Conservation (phyloP, 495 filamentous ascomycete species). For the Cryomyces minteri region DNA sequence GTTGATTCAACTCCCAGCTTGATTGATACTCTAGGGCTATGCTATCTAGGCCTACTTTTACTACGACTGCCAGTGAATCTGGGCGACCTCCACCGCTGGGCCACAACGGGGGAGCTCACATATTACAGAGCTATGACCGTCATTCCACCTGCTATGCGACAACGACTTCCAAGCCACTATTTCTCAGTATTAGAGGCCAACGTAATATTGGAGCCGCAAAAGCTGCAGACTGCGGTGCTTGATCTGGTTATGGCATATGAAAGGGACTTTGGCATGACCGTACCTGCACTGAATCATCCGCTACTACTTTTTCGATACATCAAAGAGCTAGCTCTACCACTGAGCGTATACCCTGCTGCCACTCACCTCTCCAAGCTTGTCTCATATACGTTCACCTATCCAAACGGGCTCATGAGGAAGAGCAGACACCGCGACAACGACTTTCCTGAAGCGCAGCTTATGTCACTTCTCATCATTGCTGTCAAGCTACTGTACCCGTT, state of each 20-base stretch:
- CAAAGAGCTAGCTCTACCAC: conserved; percentile 54
- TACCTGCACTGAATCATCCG: conserved; percentile 54
- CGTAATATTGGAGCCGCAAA: conserved; percentile 27
- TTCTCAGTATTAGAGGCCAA: conserved; percentile 12
- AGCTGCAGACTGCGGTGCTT: conserved; percentile 44
- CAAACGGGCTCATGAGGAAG: conserved; percentile 6
- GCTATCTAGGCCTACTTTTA: conserved; percentile 46
- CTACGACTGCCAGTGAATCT: conserved; percentile 45
- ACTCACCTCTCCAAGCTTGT: conserved; percentile 39
- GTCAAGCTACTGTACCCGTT: conserved; percentile 67
- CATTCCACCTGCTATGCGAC: conserved; percentile 14
- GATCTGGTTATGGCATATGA: conserved; percentile 43
- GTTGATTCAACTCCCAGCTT: conserved; percentile 33
- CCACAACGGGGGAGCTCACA: conserved; percentile 11
- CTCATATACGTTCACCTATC: conserved; percentile 38
- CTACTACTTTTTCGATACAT: conserved; percentile 51
- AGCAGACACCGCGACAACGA: conserved; percentile 18
- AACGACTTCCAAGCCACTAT: conserved; percentile 14
- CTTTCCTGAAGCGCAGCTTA: conserved; percentile 56
- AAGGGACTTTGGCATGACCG: conserved; percentile 44
- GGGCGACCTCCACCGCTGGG: conserved; percentile 36
- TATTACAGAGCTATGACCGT: conserved; percentile 14
- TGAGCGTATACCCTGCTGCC: conserved; percentile 48
- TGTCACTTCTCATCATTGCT: conserved; percentile 53
- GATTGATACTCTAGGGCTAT: conserved; percentile 42